Evolutionary conservation across 2,329 filamentous ascomycete genomes (phyloP).

Genomic region (Calonectria ilicicola): DNA sequence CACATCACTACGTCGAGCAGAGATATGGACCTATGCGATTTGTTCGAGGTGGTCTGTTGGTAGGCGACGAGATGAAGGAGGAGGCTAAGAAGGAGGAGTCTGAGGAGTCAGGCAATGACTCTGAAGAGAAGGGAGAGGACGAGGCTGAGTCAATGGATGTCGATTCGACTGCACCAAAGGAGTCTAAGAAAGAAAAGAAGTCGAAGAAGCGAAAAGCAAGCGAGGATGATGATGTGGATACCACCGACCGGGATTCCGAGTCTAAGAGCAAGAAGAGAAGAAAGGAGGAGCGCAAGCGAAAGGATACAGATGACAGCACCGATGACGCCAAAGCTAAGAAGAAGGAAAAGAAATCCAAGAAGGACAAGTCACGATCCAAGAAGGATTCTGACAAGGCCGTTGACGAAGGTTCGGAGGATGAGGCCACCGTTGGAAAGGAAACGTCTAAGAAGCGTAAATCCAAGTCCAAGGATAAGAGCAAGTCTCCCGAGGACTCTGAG

Average conservation of each 20-base stretch:
- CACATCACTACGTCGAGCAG: constrained; percentile 78
- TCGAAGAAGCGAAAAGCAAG: constrained; percentile 63
- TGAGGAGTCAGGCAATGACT: constrained; percentile 21
- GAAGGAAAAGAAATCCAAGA: constrained; percentile 52
- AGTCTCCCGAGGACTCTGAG: constrained; percentile 41
- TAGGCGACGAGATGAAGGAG: constrained; percentile 67
- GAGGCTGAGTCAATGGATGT: constrained; percentile 39
- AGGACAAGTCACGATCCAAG: constrained; percentile 51
- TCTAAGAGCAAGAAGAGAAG: constrained; percentile 52
- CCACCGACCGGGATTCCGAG: constrained; percentile 44
- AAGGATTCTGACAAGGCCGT: constrained; percentile 31
- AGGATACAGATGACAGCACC: constrained; percentile 39
- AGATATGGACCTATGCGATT: constrained; percentile 88
- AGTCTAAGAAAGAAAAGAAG: constrained; percentile 57
- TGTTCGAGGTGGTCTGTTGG: constrained; percentile 82
- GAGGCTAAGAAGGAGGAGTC: constrained; percentile 36
- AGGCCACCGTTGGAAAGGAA: constrained; percentile 39
- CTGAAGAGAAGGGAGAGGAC: constrained; percentile 26
- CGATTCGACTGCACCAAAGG: constrained; percentile 35
- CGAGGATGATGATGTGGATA: constrained; percentile 48
- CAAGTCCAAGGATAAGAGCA: constrained; percentile 44
- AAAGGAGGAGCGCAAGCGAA: constrained; percentile 52
- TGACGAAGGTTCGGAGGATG: constrained; percentile 28
- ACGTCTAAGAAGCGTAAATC: constrained; percentile 50
- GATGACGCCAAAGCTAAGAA: constrained; percentile 34